Conservation (phyloP, 1,139 yeast species). For the Tardiomyces blankii region DNA sequence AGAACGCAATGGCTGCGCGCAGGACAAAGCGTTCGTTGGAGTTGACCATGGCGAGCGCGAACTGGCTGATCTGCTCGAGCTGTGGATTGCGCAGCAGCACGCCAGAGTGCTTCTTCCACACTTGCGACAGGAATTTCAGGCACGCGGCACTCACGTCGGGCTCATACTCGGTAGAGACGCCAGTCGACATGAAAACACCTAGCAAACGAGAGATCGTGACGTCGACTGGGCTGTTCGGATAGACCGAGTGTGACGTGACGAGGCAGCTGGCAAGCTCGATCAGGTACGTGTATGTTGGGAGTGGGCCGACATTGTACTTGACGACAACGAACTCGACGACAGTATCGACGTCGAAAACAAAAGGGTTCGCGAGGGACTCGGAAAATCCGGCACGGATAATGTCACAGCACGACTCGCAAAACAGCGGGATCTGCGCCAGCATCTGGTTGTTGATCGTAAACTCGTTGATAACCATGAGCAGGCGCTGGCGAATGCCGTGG, state of each 20-base stretch:
- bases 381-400: conserved; percentile 60
- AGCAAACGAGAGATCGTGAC: conserved; percentile 5
- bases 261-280: conserved; percentile 22
- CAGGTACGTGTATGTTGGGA: conserved; percentile 13
- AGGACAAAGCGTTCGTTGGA: conserved; percentile 57
- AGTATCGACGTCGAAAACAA: conserved; percentile 35
- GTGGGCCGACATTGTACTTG: conserved; percentile 25
- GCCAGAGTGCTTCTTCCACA: background rate
- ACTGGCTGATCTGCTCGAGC: conserved; percentile 8
- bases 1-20: conserved; percentile 51
- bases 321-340: conserved; percentile 37
- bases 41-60: conserved; percentile 33
- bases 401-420: conserved; percentile 46
- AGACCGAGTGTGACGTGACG: conserved; percentile 11
- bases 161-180: conserved; percentile 10
- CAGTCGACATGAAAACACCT: conserved; percentile 9
- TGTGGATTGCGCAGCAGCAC: background rate
- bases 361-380: conserved; percentile 56
- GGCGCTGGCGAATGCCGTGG: conserved; percentile 28
- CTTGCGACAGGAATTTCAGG: conserved; percentile 16
- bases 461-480: conserved; percentile 33
- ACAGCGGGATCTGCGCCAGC: conserved; percentile 28
- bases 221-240: background rate
- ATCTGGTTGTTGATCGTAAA: conserved; percentile 32
- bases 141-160: conserved; percentile 17